Base-by-base conservation (phyloP, 2,329 filamentous ascomycete species). In the Nigrospora oryzae region DNA sequence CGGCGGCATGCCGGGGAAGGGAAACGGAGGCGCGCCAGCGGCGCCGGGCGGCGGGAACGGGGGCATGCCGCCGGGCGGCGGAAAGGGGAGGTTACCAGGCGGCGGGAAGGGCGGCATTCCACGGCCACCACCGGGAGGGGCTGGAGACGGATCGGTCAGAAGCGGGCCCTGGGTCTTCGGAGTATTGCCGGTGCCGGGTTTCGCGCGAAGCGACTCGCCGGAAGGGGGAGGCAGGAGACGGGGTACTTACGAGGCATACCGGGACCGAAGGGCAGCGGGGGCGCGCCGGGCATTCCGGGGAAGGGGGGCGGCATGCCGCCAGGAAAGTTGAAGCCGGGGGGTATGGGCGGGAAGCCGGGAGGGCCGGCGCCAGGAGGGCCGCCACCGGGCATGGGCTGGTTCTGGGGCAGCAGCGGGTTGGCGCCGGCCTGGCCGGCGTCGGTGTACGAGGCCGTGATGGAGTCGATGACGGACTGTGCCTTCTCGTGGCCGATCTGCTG, bases 401-500 rank as follows among this genome's bases (percentile, higher is more conserved):
- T 82, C 59, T 82, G 79, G 11, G 74, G 77, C 40, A 91, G 80
- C 81, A 93, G 89, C 42, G 86, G 90, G 65, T 95, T 96, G 49
- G 81, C 81, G 59, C 83, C 81, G 52, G 84, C 82, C 65, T 96
- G 89, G 58, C 93, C 93, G 70, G 95, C 93, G 55, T 89, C 89
- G 52, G 87, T 88, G 70, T 98, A 97, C 35, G 90, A 95, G 37
- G 83, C 88, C 36, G 93, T 97, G 67, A 98, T 98, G 56, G 86
- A 91, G 71, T 98, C 93, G 63, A 98, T 98, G 56, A 98, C 93
- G 41, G 86, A 93, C 69, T 98, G 93, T 48, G 93, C 91, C 71
- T 97, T 95, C 70, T 97, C 93, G 67, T 96, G 91, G 40, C 91
- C 93, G 64, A 98, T 97, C 72, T 97, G 89, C 71, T 97, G 90